phyloP scores from a whole-genome alignment of 2,329 filamentous ascomycete genomes.

The Aspergillus oerlinghausenensis region DNA sequence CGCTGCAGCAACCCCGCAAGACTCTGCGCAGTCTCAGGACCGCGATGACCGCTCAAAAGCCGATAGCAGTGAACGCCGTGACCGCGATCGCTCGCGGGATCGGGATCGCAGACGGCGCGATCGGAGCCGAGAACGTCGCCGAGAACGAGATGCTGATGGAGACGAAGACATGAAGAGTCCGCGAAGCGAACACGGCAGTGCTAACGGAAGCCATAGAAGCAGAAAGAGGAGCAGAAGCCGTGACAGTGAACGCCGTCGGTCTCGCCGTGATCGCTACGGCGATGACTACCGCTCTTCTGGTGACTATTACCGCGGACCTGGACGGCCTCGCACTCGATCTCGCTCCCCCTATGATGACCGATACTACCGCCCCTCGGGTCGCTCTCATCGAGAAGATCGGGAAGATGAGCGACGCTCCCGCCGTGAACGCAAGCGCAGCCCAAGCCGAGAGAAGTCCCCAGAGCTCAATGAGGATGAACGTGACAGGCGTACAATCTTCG shows the following conservation, averaged over 20 bases:
- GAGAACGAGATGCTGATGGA: slow-evolving; percentile 50
- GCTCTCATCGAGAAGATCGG: slow-evolving; percentile 47
- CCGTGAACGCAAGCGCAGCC: slow-evolving; percentile 48
- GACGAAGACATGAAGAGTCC: slow-evolving; percentile 61
- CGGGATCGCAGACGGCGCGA: slow-evolving; percentile 57
- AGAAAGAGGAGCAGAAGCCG: slow-evolving; percentile 74
- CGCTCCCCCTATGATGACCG: slow-evolving; percentile 64
- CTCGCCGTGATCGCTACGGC: slow-evolving; percentile 64
- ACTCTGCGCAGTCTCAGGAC: slow-evolving; percentile 45
- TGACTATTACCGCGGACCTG: slow-evolving; percentile 66
- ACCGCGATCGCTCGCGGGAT: slow-evolving; percentile 56
- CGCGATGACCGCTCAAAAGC: slow-evolving; percentile 55
- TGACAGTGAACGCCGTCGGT: slow-evolving; percentile 69
- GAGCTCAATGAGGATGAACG: slow-evolving; percentile 90
- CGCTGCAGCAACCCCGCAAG: slow-evolving; percentile 51
- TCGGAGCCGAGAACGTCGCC: slow-evolving; percentile 51
- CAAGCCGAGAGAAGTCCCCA: slow-evolving; percentile 48
- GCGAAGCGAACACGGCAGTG: slow-evolving; percentile 68
- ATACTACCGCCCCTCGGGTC: slow-evolving; percentile 49
- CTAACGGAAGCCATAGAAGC: slow-evolving; percentile 68
- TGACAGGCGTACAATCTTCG: slow-evolving; percentile 94
- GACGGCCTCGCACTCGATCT: slow-evolving; percentile 64
- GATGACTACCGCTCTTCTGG: slow-evolving; percentile 53
- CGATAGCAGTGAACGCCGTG: slow-evolving; percentile 52
- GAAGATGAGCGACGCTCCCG: slow-evolving; percentile 47